These are phyloP conservation scores for Xylariaceae sp. DNA, from an alignment of 2,329 filamentous ascomycete species.

Conservation along the genomic window DNA sequence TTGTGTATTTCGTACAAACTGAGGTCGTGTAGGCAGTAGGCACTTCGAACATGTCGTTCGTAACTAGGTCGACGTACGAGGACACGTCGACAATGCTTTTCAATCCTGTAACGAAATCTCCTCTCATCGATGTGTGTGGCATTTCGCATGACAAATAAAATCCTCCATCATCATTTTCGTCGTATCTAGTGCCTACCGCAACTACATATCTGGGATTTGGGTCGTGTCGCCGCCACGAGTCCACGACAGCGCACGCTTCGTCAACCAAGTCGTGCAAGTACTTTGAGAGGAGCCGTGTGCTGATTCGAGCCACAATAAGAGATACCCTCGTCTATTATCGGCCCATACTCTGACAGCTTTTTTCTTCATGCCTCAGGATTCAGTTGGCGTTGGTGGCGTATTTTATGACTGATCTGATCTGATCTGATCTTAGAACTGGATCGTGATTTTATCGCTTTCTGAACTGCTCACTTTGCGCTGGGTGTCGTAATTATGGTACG, in stretches of 20 bases:
- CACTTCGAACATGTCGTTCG: too few species aligned
- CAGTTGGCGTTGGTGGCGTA: background rate
- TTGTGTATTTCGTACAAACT: too few species aligned
- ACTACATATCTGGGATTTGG: too few species aligned
- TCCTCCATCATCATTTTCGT: background rate
- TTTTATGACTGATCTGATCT: background rate
- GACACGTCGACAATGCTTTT: background rate
- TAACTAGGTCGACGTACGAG: too few species aligned
- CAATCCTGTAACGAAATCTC: too few species aligned
- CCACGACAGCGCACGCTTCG: background rate
- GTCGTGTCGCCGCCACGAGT: too few species aligned
- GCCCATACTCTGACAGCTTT: background rate
- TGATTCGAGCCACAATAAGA: conserved; percentile 20
- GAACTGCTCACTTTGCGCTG: too few species aligned
- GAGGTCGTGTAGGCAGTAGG: too few species aligned
- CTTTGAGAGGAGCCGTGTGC: background rate
- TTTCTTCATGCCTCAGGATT: background rate
- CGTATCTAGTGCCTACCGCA: too few species aligned
- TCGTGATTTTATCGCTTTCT: too few species aligned
- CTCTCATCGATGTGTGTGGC: background rate
- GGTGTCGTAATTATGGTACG: too few species aligned
- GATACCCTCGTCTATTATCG: background rate
- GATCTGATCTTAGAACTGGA: background rate
- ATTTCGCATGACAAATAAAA: background rate
- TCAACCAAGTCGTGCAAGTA: background rate